Evolutionary conservation across 1,139 yeast genomes (phyloP).

Genomic region (Protomyces inouyei): DNA sequence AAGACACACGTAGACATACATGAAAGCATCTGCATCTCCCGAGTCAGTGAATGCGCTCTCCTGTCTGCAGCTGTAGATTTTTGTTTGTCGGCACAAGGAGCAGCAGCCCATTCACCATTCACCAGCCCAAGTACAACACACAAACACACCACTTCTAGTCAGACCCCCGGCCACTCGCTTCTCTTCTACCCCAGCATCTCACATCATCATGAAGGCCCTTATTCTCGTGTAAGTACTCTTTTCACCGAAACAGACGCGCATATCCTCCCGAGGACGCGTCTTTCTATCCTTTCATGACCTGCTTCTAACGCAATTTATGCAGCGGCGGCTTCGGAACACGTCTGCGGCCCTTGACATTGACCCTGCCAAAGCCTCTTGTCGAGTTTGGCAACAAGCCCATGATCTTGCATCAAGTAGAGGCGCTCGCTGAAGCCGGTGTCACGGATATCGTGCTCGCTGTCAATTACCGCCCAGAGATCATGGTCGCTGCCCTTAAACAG

Average conservation of each 20-base stretch:
- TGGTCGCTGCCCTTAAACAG: conserved; percentile 89
- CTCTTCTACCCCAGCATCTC: neutral
- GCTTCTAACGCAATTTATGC: neutral
- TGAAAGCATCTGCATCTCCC: too few species aligned
- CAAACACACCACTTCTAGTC: neutral
- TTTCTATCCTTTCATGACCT: neutral
- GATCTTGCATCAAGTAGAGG: conserved; percentile 89
- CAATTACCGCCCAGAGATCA: conserved; percentile 98
- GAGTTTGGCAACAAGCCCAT: conserved; percentile 96
- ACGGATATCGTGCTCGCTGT: conserved; percentile 98
- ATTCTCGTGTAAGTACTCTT: conserved; percentile 11
- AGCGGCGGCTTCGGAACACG: conserved; percentile 77
- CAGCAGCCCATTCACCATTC: too few species aligned
- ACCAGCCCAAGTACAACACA: neutral
- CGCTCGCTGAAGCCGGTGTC: conserved; percentile 96
- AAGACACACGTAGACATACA: too few species aligned
- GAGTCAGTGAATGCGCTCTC: too few species aligned
- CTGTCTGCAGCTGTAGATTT: too few species aligned
- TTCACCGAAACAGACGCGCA: neutral
- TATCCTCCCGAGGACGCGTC: neutral
- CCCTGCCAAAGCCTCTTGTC: conserved; percentile 96
- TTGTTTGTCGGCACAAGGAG: too few species aligned
- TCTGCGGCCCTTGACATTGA: conserved; percentile 95
- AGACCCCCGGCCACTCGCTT: neutral
- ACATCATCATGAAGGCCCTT: conserved; percentile 24